Base-by-base conservation (phyloP, 192 early-diverging fungal genomes). In the Coemansia sp. region DNA sequence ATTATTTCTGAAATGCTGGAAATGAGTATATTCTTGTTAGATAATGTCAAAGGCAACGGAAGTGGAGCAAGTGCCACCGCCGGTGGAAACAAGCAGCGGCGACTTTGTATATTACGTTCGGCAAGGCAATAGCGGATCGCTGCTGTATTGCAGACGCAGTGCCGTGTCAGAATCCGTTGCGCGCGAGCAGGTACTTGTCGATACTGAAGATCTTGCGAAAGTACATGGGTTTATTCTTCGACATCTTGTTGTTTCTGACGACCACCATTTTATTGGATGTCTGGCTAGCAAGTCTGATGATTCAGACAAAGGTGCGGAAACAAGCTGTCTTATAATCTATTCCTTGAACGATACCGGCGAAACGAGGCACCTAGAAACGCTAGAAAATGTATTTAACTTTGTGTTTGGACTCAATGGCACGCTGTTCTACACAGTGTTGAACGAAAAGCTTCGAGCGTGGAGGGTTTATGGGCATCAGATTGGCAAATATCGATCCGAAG, bases 371-470 rank as follows among this genome's bases (percentile, higher is more conserved):
- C 35, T 69, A 23, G 66, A 74, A 69, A 58, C 74, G 80, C 11
- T 91, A 77, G 60, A 67, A 9, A 46, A 38, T 14, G 63, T 82
- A 15, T 82, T 76, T 65, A 92, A 91, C 62, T 91, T 89, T 83
- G 89, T 89, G 3, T 88, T 86, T 56, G 87, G 84, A 23, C 69
- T 81, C 41, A 73, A 65, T 56, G 59, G 75, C 43, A 82, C 78
- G 57, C 65, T 92, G 11, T 90, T 85, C 41, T 92, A 90, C 56
- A 92, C 89, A 13, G 82, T 89, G 13, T 71, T 89, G 8, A 84
- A 89, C 61, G 85, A 87, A 25, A 84, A 90, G 60, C 74, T 92
- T 55, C 82, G 91, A 36, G 87, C 89, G 5, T 83, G 81, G 62
- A 84, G 83, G 62, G 81, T 89, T 40, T 17, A 70, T 19, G 61